Evolutionary conservation across 2,329 filamentous ascomycete species (phyloP).

Genomic region (Neonectria hederae): DNA sequence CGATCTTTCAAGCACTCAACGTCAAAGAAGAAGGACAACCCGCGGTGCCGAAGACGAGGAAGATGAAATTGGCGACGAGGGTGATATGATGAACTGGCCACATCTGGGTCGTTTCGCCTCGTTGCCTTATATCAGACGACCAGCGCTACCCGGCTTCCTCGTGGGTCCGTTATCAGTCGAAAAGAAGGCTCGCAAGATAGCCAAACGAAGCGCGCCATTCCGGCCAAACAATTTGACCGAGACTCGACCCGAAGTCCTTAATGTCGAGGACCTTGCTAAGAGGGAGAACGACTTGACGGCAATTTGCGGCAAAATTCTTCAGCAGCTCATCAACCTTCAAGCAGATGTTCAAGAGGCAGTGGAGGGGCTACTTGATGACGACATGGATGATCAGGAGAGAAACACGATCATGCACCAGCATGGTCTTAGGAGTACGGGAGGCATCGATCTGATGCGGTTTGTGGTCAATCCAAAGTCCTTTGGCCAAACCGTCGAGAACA

Average conservation of each 20-base stretch:
- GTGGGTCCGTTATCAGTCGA: slow-evolving; percentile 89
- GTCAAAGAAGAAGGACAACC: slow-evolving; percentile 51
- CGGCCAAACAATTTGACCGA: slow-evolving; percentile 74
- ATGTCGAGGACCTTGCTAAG: slow-evolving; percentile 76
- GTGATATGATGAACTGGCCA: slow-evolving; percentile 86
- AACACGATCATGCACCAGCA: slow-evolving; percentile 69
- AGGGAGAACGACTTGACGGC: slow-evolving; percentile 82
- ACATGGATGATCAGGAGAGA: slow-evolving; percentile 57
- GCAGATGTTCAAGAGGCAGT: slow-evolving; percentile 58
- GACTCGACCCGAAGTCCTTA: slow-evolving; percentile 81
- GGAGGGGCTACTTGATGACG: slow-evolving; percentile 54
- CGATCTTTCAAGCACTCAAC: slow-evolving; percentile 61
- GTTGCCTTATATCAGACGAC: slow-evolving; percentile 76
- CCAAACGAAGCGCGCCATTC: slow-evolving; percentile 76
- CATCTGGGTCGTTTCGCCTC: slow-evolving; percentile 82
- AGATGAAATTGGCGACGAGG: slow-evolving; percentile 74
- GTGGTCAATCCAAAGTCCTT: slow-evolving; percentile 91
- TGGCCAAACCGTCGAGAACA: slow-evolving; percentile 93
- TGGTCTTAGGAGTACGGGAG: slow-evolving; percentile 73
- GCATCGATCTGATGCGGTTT: slow-evolving; percentile 84
- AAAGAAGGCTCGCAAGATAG: slow-evolving; percentile 78
- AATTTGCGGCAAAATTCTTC: slow-evolving; percentile 79
- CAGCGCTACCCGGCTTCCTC: slow-evolving; percentile 82
- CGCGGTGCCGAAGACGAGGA: slow-evolving; percentile 58
- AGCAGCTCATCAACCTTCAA: slow-evolving; percentile 64